A percentile compares a stretch with the other conserved stretches of the same genome.
Evolutionary conservation across 2,329 filamentous ascomycete genomes (phyloP).

Genomic region (Ramularia endophylla): DNA sequence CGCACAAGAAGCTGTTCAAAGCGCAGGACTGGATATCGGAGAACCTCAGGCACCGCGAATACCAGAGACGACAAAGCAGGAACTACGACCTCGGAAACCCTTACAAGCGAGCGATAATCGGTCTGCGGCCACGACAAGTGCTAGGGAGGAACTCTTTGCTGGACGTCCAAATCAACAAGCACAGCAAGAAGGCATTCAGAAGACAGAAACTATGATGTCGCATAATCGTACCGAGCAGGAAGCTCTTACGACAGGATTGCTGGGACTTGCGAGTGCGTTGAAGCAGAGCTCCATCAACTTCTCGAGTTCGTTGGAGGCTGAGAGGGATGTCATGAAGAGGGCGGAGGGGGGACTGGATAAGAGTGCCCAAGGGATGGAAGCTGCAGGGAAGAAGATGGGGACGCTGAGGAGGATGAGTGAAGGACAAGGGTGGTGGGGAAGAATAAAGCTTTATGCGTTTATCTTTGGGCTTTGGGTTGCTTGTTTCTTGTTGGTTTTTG

Average conservation of each 20-base stretch:
- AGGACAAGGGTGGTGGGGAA: constrained; percentile 78
- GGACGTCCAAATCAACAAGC: constrained; percentile 14
- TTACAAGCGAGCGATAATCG: constrained; percentile 21
- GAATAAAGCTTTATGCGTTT: constrained; percentile 72
- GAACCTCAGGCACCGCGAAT: constrained; percentile 13
- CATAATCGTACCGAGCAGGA: constrained; percentile 79
- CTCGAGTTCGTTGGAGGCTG: constrained; percentile 64
- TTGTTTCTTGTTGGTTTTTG: constrained; percentile 73
- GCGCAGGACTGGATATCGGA: constrained; percentile 23
- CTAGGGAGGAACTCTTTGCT: constrained; percentile 34
- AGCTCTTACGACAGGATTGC: constrained; percentile 70
- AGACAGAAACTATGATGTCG: constrained; percentile 63
- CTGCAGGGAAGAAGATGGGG: constrained; percentile 71
- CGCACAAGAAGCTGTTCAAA: constrained; percentile 28
- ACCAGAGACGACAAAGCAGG: constrained; percentile 12
- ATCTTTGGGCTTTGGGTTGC: constrained; percentile 77
- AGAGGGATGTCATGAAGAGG: constrained; percentile 64
- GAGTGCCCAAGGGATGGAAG: constrained; percentile 69
- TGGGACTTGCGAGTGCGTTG: constrained; percentile 70
- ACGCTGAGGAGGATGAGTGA: constrained; percentile 73
- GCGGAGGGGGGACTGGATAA: constrained; percentile 71
- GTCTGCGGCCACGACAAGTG: constrained; percentile 29
- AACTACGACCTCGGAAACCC: constrained; percentile 23
- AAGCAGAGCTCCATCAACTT: constrained; percentile 71
- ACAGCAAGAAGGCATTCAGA: constrained; percentile 18